Evolutionary conservation across 805 yeast genomes (phyloP).

Genomic region (Metschnikowia sp.): DNA sequence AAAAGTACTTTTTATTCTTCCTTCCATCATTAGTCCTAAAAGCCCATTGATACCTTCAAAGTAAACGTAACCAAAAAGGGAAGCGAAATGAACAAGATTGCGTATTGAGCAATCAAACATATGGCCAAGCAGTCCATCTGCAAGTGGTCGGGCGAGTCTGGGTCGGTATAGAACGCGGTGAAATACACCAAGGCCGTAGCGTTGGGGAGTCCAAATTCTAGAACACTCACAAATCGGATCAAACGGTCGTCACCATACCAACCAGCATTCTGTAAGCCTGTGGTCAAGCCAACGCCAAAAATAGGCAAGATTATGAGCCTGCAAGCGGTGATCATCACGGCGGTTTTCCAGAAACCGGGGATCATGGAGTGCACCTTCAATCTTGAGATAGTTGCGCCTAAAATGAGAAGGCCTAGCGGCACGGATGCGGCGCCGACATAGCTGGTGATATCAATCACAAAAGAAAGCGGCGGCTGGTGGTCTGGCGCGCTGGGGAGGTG

Average conservation of each 20-base stretch:
- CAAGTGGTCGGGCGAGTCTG: conserved; percentile 44
- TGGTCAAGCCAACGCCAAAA: conserved; percentile 59
- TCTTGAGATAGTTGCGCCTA: conserved; percentile 88
- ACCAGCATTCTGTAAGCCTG: conserved; percentile 57
- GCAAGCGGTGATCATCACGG: conserved; percentile 51
- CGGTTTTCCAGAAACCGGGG: conserved; percentile 67
- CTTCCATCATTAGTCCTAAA: background rate
- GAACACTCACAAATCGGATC: conserved; percentile 67
- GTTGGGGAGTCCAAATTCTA: conserved; percentile 78
- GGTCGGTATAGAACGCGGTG: conserved; percentile 83
- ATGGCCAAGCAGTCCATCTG: conserved; percentile 88
- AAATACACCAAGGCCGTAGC: conserved; percentile 86
- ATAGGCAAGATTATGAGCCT: conserved; percentile 74
- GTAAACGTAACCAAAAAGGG: conserved; percentile 76
- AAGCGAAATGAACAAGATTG: conserved; percentile 60
- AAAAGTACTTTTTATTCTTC: too few species aligned
- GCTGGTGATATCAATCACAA: conserved; percentile 73
- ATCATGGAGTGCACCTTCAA: conserved; percentile 59
- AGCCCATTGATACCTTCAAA: conserved; percentile 43
- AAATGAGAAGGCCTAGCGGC: conserved; percentile 75
- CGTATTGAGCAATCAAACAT: conserved; percentile 70
- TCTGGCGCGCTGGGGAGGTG: conserved; percentile 80
- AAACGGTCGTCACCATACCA: conserved; percentile 62
- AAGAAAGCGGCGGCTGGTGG: conserved; percentile 74
- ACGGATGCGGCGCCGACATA: conserved; percentile 87